phyloP scores from a whole-genome alignment of 2,329 filamentous ascomycete species.

The Arthrinium puccinioides region DNA sequence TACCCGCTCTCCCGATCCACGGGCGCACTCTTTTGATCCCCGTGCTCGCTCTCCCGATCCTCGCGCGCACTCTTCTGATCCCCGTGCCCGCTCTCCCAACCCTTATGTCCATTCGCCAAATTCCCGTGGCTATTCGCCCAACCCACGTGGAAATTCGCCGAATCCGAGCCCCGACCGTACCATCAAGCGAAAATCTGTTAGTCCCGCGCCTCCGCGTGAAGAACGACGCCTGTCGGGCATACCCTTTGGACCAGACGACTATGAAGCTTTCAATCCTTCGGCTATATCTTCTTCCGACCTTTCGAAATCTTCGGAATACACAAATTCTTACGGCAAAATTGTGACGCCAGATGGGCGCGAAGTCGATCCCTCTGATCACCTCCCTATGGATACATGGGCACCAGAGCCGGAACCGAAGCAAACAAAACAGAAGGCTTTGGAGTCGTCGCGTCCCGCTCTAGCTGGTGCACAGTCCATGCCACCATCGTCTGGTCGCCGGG shows the following conservation, averaged over 20 bases:
- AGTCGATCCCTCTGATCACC: constrained; percentile 73
- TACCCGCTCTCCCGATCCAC: not conserved
- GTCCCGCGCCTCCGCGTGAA: constrained; percentile 53
- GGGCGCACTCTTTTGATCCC: not conserved
- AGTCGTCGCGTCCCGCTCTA: constrained; percentile 37
- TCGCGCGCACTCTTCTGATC: not conserved
- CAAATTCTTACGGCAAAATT: constrained; percentile 59
- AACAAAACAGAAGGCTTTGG: constrained; percentile 9
- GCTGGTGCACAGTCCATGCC: constrained; percentile 47
- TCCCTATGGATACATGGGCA: constrained; percentile 71
- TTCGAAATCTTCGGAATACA: constrained; percentile 28
- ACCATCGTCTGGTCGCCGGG: constrained; percentile 41
- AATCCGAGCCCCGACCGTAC: constrained; percentile 42
- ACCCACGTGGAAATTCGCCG: constrained; percentile 28
- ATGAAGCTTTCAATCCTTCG: constrained; percentile 63
- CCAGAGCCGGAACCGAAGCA: constrained; percentile 64
- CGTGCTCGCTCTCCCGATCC: not conserved
- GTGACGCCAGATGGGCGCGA: constrained; percentile 69
- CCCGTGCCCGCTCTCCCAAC: not conserved
- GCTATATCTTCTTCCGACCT: constrained; percentile 29
- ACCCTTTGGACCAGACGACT: constrained; percentile 70
- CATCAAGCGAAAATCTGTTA: constrained; percentile 66
- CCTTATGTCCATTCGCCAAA: not conserved
- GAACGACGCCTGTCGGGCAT: constrained; percentile 48
- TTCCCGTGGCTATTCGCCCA: constrained; percentile 4